Percentiles rank a stretch among this genome's conserved stretches.
These are phyloP conservation scores for Penicillium argentinense DNA, from an alignment of 495 filamentous ascomycete genomes.

Conservation along the genomic window DNA sequence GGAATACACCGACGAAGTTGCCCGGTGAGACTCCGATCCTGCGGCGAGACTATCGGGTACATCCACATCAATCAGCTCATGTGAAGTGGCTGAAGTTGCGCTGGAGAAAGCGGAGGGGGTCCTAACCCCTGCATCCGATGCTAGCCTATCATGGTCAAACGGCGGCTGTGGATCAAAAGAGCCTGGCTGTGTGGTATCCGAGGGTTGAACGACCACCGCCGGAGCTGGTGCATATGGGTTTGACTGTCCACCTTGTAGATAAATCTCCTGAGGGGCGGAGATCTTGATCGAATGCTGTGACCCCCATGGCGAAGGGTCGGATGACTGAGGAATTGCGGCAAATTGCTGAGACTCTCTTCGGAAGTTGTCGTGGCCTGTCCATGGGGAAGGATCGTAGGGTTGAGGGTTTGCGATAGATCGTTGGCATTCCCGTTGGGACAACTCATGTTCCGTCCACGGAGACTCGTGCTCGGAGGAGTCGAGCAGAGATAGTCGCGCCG, in stretches of 20 bases:
- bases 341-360: background rate
- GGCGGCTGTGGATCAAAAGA: constrained; percentile 8
- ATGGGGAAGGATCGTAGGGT: constrained; percentile 9
- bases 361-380: constrained; percentile 5
- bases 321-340: background rate
- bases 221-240: constrained; percentile 22
- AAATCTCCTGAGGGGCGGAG: constrained; percentile 19
- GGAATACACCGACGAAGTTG: constrained; percentile 17
- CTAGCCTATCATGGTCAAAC: constrained; percentile 11
- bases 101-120: constrained; percentile 29
- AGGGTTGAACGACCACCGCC: constrained; percentile 13
- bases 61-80: constrained; percentile 42
- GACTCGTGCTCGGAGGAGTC: constrained; percentile 1
- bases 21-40: constrained; percentile 6
- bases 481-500: constrained; percentile 40
- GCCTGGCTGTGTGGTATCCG: background rate
- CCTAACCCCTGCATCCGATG: constrained; percentile 21
- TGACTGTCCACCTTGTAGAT: constrained; percentile 14
- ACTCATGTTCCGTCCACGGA: constrained; percentile 11
- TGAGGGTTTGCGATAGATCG: background rate
- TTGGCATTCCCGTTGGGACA: background rate
- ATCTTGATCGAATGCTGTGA: constrained; percentile 24
- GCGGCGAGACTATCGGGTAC: constrained; percentile 8
- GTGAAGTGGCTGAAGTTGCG: constrained; percentile 35
- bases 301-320: constrained; percentile 17